Base-by-base conservation (phyloP, 768 basidiomycete genomes). In the Lepiota subincarnata region DNA sequence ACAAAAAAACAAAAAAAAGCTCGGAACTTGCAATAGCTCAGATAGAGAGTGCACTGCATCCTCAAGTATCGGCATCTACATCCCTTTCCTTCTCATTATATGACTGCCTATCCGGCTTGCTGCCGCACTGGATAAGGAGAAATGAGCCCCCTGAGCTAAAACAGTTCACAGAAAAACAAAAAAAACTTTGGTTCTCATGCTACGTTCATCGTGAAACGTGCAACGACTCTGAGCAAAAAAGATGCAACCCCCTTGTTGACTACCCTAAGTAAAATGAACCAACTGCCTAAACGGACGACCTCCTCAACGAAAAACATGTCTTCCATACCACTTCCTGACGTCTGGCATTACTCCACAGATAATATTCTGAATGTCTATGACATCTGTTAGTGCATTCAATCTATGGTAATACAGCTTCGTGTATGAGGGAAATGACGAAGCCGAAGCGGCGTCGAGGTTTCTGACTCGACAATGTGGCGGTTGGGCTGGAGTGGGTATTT, bases 61-160 rank as follows among this genome's bases (percentile, higher is more conserved):
- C 31, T 8, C 31, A 31, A 31, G 8, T 8, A 31, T 8, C 10
- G 10, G 31, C 31, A 1, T 11, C 31, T 4, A 6, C 31, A 31
- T 3, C 31, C 7, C 10, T 6, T 31, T 31, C 31, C 10, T 31
- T 31, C 10, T 11, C 31, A 31, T 11, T 11, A 3, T 7, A 8
- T 31, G 3, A 31, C 4, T 3, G 7, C 3, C 31, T 31, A 31
- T 34, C 31, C 18, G 18, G n/a, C n/a, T 34, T 18, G 45, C 18
- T 12, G 18, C 20, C 35, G 7, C 12, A 14, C 24, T 12, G 31
- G 20, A 36, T 18, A 4, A 4, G 28, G 14, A 19, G 6, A 47
- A 47, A 51, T 36, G 41, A 42, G 31, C 11, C 50, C 31, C 50
- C 50, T 43, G 40, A 51, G 19, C 31, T 43, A 51, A 42, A 39